Evolutionary conservation across 2,329 filamentous ascomycete species (phyloP).

Genomic region (Coniochaeta sp.): DNA sequence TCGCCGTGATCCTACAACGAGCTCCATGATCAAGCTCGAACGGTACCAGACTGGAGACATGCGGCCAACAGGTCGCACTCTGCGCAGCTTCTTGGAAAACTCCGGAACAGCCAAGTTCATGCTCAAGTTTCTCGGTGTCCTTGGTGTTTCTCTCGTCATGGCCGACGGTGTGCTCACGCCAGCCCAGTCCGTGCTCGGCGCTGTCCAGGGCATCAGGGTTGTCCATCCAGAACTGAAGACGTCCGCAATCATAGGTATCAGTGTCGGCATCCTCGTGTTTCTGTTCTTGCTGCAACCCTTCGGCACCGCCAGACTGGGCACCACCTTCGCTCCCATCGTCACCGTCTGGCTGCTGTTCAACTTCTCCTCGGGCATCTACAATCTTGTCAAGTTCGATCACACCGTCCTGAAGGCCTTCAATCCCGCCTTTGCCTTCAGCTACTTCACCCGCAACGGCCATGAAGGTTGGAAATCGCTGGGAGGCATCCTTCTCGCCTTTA

Average conservation of each 20-base stretch:
- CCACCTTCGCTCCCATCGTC: conserved; percentile 58
- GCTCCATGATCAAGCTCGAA: conserved; percentile 49
- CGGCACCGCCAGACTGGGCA: conserved; percentile 55
- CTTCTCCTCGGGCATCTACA: conserved; percentile 56
- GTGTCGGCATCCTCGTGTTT: conserved; percentile 56
- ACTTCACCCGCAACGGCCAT: conserved; percentile 50
- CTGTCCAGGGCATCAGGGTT: conserved; percentile 57
- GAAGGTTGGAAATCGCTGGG: conserved; percentile 59
- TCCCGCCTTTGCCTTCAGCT: conserved; percentile 53
- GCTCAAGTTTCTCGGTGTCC: conserved; percentile 55
- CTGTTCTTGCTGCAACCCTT: conserved; percentile 60
- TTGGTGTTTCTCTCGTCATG: conserved; percentile 63
- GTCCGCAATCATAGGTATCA: conserved; percentile 53
- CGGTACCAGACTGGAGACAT: conserved; percentile 52
- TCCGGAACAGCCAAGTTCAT: conserved; percentile 43
- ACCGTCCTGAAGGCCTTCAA: conserved; percentile 50
- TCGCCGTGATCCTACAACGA: conserved; percentile 49
- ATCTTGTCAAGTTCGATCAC: conserved; percentile 42
- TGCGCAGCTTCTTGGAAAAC: conserved; percentile 52
- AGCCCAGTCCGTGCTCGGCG: conserved; percentile 63
- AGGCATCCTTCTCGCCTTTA: conserved; percentile 67
- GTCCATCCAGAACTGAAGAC: conserved; percentile 49
- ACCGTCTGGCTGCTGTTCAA: conserved; percentile 62
- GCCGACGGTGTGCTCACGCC: conserved; percentile 60
- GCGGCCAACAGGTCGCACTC: conserved; percentile 37